These are phyloP conservation scores for Myriosclerotinia scirpicola DNA, from an alignment of 2,329 filamentous ascomycete species.

Conservation along the genomic window DNA sequence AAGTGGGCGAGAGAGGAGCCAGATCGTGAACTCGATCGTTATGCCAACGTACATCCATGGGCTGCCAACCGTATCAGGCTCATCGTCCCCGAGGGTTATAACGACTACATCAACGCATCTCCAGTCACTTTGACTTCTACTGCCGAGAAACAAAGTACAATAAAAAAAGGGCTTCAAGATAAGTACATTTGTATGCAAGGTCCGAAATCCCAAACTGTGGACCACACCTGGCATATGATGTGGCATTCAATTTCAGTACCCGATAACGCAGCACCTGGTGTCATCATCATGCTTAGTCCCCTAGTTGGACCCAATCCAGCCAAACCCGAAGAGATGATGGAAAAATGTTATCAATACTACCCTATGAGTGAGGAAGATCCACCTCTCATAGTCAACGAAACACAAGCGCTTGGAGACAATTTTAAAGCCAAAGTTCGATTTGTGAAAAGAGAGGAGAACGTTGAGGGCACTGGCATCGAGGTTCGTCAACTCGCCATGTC, in stretches of 20 bases:
- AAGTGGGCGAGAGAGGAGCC: constrained; percentile 60
- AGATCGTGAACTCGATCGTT: constrained; percentile 71
- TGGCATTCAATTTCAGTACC: constrained; percentile 61
- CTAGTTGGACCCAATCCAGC: constrained; percentile 56
- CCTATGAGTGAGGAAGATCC: constrained; percentile 57
- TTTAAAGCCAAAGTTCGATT: constrained; percentile 70
- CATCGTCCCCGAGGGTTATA: constrained; percentile 68
- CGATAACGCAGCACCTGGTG: constrained; percentile 62
- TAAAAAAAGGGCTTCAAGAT: constrained; percentile 36
- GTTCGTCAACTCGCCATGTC: constrained; percentile 69
- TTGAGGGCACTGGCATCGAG: constrained; percentile 64
- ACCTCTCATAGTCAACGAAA: constrained; percentile 58
- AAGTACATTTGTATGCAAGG: constrained; percentile 93
- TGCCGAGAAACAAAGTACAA: constrained; percentile 35
- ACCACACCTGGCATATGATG: constrained; percentile 95
- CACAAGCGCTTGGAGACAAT: constrained; percentile 63
- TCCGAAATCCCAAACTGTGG: constrained; percentile 71
- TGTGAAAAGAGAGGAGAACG: constrained; percentile 47
- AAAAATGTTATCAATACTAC: constrained; percentile 89
- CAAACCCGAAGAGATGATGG: constrained; percentile 54
- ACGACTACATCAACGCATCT: constrained; percentile 83
- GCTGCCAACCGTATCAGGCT: constrained; percentile 81
- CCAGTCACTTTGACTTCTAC: constrained; percentile 51
- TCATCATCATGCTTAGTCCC: constrained; percentile 93
- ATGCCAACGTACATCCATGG: constrained; percentile 87